Base-by-base conservation (phyloP, 2,329 filamentous ascomycete species). In the Aschersonia sp. region DNA sequence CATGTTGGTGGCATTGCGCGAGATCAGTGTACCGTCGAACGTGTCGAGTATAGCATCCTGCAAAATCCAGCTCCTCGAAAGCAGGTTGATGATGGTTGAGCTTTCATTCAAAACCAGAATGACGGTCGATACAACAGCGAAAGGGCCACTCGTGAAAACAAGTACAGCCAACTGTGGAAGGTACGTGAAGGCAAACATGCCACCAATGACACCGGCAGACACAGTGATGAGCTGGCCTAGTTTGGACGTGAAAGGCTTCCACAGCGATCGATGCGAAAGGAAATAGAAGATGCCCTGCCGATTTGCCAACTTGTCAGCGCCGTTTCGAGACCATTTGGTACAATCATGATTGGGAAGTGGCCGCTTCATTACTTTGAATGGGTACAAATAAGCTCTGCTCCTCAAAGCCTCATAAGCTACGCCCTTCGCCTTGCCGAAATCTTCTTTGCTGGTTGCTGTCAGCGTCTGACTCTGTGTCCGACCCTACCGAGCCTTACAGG, bases 161-260 rank as follows among this genome's bases (percentile, higher is more conserved):
- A 95, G 75, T 11, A 95, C 64, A 1, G 87, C 84, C 30, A 87
- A 76, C 68, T 95, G 90, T 1, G 90, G 90, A 7, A 81, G 59
- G 62, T 95, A 95, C 45, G 88, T 84, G 60, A 95, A 81, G 55
- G 84, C 69, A 66, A 97, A 95, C 87, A 95, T 94, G 62, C 77
- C 71, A 9, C 72, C 71, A 1, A 89, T 81, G 43, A 95, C 81
- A 43, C 77, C 76, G 8, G 81, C 63, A 11, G 85, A 87, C 2
- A 95, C 74, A 1, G 75, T 72, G 45, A 94, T 55, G 31, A 83
- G 87, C 3, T 76, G 74, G 2, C 69, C 61, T 43, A 82, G 61
- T 50, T 71, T 71, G 6, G 71, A 73, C 39, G 73, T 53, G 42
- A 81, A 72, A 1, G 78, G 78, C 55, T 71, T 72, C 77, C 77